Evolutionary conservation across 179 eudicot species (phyloP), one percentile per base, ranked within the genome.

Genomic region (Actinidia chinensis): DNA sequence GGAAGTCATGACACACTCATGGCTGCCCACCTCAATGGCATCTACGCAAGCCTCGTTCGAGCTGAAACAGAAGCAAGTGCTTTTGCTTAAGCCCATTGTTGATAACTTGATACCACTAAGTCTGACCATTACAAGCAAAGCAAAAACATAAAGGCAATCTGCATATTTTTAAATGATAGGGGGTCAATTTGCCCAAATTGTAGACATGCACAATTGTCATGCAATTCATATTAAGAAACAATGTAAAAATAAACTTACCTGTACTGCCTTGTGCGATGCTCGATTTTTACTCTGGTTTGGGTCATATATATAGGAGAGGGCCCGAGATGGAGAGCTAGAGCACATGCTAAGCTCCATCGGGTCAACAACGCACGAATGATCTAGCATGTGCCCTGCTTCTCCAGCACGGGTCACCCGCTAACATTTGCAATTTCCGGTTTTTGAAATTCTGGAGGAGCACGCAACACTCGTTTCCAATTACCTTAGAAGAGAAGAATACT

Each of bases 331-430:
- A 84, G 89, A 76, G 79, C 51, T 6, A 82, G 87, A 64, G 84
- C 85, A 84, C 87, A 84, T 46, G 87, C 89, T 17, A 65, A 69
- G 73, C 76, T 64, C 75, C 2, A 36, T 82, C 15, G 6, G 48
- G 51, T 36, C 1, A 25, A n/a, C 2, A 25, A n/a, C 2, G 52
- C 25, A 22, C 12, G 18, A 74, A 68, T 44, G 43, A 78, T 73
- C 77, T 61, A 74, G 87, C 89, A 86, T 82, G 89, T 86, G 81
- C 87, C 89, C 89, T 86, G 87, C 89, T 82, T 84, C 87, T 84
- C 84, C 87, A 84, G 78, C 84, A 65, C 59, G 82, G 73, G 36
- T 72, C 76, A 58, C 58, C 84, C 73, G n/a, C 69, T 20, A 36
- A 28, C 58, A 7, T 5, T 78, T 22, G 8, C 22, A 7, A 71